Conservation (phyloP, 306 rosid genomes). For the Dalbergia oliveri region DNA sequence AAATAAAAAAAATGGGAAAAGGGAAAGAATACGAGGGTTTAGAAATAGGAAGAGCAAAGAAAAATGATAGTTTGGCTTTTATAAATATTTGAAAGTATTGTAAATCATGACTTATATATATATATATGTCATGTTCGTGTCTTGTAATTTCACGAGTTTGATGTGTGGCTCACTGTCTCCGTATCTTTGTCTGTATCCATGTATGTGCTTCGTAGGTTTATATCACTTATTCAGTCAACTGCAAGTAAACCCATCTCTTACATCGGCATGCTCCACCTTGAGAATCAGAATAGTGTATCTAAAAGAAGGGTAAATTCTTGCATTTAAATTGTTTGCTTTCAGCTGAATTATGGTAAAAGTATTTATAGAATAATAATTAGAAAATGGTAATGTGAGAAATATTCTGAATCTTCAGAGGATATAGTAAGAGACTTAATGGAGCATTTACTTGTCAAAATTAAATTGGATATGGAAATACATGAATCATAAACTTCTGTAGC, state of each 20-base stretch:
- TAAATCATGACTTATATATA: no score
- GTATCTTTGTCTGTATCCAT: no score
- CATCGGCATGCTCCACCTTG: background rate
- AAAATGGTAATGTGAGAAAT: background rate
- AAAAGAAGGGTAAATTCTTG: background rate
- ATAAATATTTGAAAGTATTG: no score
- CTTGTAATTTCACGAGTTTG: no score
- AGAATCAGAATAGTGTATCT: background rate
- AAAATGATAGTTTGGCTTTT: no score
- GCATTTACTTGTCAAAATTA: background rate
- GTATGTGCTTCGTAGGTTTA: no score
- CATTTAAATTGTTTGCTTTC: background rate
- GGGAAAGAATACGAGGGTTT: no score
- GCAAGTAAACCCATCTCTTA: background rate
- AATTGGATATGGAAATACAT: constrained; percentile 20
- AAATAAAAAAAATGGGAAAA: no score
- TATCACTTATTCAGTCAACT: no score
- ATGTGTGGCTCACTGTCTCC: no score
- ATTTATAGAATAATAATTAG: background rate
- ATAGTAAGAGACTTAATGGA: constrained; percentile 2
- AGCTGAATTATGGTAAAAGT: background rate
- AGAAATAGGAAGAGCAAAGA: no score
- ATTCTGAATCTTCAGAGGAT: background rate
- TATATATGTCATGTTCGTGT: no score
- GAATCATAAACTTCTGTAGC: constrained; percentile 22